Percentiles rank a stretch among this genome's conserved stretches.
Conservation (phyloP, 805 yeast species). For the Cyberlindnera americana region DNA sequence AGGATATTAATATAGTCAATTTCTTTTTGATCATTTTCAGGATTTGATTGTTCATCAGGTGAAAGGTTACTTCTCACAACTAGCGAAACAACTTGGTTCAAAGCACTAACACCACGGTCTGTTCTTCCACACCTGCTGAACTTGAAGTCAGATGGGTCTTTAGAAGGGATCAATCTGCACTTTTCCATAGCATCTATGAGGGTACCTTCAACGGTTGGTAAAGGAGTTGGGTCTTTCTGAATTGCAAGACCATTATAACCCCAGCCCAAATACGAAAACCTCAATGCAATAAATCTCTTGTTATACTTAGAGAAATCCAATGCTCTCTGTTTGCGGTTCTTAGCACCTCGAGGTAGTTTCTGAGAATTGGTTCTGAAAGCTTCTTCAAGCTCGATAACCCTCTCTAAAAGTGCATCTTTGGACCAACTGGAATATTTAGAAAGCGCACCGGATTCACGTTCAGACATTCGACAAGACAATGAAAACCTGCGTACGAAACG, state of each 20-base stretch:
- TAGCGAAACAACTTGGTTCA: conserved; percentile 89
- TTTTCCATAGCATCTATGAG: conserved; percentile 67
- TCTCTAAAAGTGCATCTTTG: conserved; percentile 56
- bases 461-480: conserved; percentile 8
- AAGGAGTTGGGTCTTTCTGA: conserved; percentile 70
- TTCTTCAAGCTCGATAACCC: conserved; percentile 54
- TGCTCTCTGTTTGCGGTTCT: conserved; percentile 28
- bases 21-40: conserved; percentile 60
- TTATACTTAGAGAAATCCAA: conserved; percentile 65
- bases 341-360: conserved; percentile 6
- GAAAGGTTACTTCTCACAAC: conserved; percentile 66
- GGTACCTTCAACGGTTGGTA: conserved; percentile 83
- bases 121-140: conserved; percentile 95
- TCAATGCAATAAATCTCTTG: conserved; percentile 70
- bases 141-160: conserved; percentile 57
- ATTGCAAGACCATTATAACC: conserved; percentile 85
- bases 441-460: neutral
- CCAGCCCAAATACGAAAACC: conserved; percentile 93
- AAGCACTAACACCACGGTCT: conserved; percentile 94
- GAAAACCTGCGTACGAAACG: conserved; percentile 3
- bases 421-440: conserved; percentile 56
- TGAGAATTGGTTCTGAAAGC: conserved; percentile 9
- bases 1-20: conserved; percentile 71
- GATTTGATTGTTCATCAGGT: conserved; percentile 56
- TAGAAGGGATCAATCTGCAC: conserved; percentile 59